These are phyloP conservation scores for Chlamydomonas schloesseri DNA, from an alignment of 139 green algal species.

Conservation along the genomic window DNA sequence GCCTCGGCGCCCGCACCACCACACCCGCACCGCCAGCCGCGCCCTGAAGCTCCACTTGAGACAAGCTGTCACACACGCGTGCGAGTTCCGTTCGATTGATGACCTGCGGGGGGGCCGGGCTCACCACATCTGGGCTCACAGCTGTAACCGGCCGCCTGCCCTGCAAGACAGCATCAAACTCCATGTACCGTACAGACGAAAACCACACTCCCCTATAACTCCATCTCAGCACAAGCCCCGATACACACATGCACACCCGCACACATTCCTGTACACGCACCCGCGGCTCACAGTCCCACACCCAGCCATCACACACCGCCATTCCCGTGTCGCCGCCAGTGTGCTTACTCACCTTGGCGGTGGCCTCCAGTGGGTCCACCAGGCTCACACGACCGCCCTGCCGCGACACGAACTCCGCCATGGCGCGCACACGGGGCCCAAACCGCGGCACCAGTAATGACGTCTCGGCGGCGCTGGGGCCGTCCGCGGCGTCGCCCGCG, in stretches of 20 bases:
- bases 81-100: conserved; percentile 51
- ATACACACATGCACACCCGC: background rate
- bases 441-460: conserved; percentile 7
- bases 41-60: conserved; percentile 27
- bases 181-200: too few species aligned
- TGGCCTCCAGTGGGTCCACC: conserved; percentile 59
- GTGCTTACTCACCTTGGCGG: conserved; percentile 59
- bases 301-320: too few species aligned
- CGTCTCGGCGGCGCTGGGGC: too few species aligned
- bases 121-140: too few species aligned
- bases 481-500: background rate
- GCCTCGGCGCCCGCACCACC: conserved; percentile 22
- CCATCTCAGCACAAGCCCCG: too few species aligned
- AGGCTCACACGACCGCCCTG: conserved; percentile 26
- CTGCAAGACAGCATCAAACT: background rate
- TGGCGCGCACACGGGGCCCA: conserved; percentile 1
- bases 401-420: conserved; percentile 32
- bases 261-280: background rate
- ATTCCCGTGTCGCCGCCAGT: too few species aligned
- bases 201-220: too few species aligned
- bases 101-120: conserved; percentile 30
- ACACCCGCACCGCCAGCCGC: background rate
- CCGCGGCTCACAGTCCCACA: too few species aligned
- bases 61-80: background rate
- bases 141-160: too few species aligned